Conservation (phyloP, 1,284 basidiomycete species). For the Bondarzewia mesenterica region DNA sequence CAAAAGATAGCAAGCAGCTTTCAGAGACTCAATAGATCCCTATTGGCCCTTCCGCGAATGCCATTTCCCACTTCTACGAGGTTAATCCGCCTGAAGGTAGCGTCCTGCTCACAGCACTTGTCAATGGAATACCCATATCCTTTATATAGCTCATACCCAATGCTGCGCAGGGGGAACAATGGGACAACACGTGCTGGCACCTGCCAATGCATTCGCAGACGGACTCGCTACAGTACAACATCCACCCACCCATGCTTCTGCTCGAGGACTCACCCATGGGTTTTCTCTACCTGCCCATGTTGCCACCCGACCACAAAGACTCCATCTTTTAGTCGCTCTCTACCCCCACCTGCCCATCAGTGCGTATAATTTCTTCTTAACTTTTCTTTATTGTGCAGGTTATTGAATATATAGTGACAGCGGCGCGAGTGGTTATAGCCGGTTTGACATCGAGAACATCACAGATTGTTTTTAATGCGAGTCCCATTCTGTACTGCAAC, state of each 20-base stretch:
- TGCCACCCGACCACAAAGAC: constrained; percentile 30
- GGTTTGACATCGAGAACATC: no score
- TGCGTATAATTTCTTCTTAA: no score
- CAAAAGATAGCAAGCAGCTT: constrained; percentile 1
- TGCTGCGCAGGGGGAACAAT: constrained; percentile 34
- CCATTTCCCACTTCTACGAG: background rate
- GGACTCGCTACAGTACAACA: constrained; percentile 30
- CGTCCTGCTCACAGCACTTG: constrained; percentile 36
- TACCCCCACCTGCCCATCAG: constrained; percentile 58
- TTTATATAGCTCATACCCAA: constrained; percentile 10
- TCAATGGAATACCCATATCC: constrained; percentile 58
- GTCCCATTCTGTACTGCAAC: no score
- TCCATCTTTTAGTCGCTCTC: constrained; percentile 44
- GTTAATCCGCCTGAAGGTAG: constrained; percentile 2
- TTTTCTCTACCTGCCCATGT: constrained; percentile 38
- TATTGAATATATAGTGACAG: no score
- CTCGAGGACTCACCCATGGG: constrained; percentile 40
- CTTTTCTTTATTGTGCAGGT: no score
- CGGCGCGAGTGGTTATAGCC: no score
- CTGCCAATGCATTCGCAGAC: constrained; percentile 55
- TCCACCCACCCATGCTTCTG: constrained; percentile 24
- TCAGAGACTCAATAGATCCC: constrained; percentile 8
- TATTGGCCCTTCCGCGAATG: background rate
- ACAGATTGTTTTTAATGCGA: no score
- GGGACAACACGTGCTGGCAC: constrained; percentile 57